Evolutionary conservation across 345 rosid genomes (phyloP), one percentile per base, ranked within the genome.

Genomic region (Hypericum androsaemum): DNA sequence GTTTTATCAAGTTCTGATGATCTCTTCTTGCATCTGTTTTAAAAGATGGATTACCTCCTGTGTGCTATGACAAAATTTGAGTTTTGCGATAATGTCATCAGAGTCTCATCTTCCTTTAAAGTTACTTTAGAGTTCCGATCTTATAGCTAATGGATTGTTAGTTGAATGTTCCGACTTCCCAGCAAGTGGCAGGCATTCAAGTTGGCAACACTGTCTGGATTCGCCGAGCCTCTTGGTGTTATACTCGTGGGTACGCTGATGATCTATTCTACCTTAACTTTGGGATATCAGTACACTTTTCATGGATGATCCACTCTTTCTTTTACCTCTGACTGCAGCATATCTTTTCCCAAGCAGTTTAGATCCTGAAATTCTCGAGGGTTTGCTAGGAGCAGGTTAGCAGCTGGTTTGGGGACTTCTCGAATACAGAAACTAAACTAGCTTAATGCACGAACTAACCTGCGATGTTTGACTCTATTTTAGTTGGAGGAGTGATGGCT

Each of bases 181-280:
- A 92, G 98, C 82, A 92, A 92, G 77, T 92, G 98, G 98, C 84
- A 88, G 73, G 98, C 96, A 47, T 92, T 92, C 83, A 92, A 92
- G 71, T 69, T 92, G 68, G 94, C 96, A 36, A 77, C 96, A 28
- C 86, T 92, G 49, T 88, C 98, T 71, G 96, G 98, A 66, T 74
- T 92, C 39, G 96, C 95, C 2, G 98, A 92, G 78, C 98, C 98
- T 37, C 88, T 92, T 14, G 98, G 98, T 32, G 98, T 92, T 44
- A 64, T 92, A 36, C 74, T 87, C 43, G 98, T 92, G 32, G 96
- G 98, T 88, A 79, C 56, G 89, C 52, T 40, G 13, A 6, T 16
- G 28, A 9, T 13, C 50, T 15, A 53, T 52, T 52, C 39, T 47
- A 50, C 12, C 52, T 17, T 12, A 1, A 28, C 6, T 0, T 49